Evolutionary conservation across 345 rosid genomes (phyloP).

Genomic region (Citrus hindsii): DNA sequence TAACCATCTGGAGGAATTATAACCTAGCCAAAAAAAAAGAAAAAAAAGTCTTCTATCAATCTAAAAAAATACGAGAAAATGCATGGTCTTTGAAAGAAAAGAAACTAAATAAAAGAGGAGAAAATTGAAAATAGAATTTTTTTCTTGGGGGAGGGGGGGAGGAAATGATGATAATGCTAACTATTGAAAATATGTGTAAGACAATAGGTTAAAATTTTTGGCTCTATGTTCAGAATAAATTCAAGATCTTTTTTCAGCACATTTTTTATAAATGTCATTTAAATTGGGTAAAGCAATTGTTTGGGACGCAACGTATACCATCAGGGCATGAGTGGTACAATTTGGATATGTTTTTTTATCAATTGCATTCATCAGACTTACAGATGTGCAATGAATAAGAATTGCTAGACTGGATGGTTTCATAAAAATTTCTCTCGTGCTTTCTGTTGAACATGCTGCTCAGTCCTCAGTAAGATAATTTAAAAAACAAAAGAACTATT

Average conservation of each 20-base stretch:
- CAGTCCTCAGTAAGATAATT: neutral
- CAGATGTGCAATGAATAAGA: neutral
- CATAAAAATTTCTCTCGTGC: neutral
- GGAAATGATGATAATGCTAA: neutral
- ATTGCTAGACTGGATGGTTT: neutral
- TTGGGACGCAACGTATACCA: neutral
- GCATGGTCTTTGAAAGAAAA: neutral
- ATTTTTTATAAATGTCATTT: too few relatives aligned
- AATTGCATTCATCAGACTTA: neutral
- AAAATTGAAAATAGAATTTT: neutral
- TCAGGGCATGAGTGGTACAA: neutral
- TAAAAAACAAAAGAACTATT: neutral
- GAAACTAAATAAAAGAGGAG: neutral
- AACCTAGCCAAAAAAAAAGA: slow-evolving; percentile 41
- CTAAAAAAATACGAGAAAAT: neutral
- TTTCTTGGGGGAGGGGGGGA: neutral
- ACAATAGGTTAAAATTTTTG: neutral
- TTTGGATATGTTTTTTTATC: neutral
- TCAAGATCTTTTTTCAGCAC: too few relatives aligned
- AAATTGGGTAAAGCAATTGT: neutral
- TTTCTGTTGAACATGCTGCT: neutral
- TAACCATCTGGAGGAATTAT: slow-evolving; percentile 85
- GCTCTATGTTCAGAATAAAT: too few relatives aligned
- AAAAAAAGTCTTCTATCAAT: neutral
- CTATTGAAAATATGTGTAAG: neutral